phyloP scores from a whole-genome alignment of 306 rosid species.

The Fagus crenata region DNA sequence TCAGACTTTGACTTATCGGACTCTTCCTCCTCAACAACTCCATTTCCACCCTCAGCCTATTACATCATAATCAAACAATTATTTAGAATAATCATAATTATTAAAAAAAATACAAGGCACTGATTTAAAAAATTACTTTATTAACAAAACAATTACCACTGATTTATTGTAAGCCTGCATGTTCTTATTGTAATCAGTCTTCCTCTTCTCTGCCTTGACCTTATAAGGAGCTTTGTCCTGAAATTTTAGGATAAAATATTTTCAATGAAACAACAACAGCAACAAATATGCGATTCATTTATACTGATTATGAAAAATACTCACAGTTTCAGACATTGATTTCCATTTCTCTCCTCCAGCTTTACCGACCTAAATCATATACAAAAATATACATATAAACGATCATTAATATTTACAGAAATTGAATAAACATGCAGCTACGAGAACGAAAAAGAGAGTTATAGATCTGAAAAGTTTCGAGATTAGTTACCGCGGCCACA shows the following conservation, averaged over 20 bases:
- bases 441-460: too few species aligned
- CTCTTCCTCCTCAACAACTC: slow-evolving; percentile 69
- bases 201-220: slow-evolving; percentile 74
- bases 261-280: too few species aligned
- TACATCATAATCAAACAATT: neutral
- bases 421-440: neutral
- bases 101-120: neutral
- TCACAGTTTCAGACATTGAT: slow-evolving; percentile 73
- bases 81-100: neutral
- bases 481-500: slow-evolving; percentile 52
- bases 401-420: too few species aligned
- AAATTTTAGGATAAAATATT: neutral
- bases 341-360: slow-evolving; percentile 90
- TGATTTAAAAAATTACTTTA: too few species aligned
- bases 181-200: slow-evolving; percentile 55
- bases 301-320: slow-evolving; percentile 12
- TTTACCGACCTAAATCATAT: slow-evolving; percentile 62
- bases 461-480: neutral
- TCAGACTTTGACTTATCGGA: slow-evolving; percentile 91
- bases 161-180: slow-evolving; percentile 62
- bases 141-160: slow-evolving; percentile 28
- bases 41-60: slow-evolving; percentile 64
- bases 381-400: too few species aligned
- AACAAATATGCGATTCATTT: neutral
- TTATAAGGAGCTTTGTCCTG: slow-evolving; percentile 80